phyloP scores from a whole-genome alignment of 1,139 yeast genomes.

The Lodderomyces jiufengensis region DNA sequence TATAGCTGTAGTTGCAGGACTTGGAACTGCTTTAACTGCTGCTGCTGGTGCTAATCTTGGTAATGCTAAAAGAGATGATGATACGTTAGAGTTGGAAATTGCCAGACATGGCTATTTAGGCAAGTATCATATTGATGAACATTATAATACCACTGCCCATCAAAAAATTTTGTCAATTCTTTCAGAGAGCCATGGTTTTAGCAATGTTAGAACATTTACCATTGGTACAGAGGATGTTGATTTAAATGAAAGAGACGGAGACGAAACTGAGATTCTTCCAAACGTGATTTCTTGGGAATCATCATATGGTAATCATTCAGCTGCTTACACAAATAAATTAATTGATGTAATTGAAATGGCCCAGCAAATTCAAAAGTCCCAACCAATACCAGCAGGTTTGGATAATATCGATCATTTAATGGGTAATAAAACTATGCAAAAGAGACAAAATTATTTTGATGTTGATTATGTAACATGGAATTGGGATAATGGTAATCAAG shows the following conservation, averaged over 20 bases:
- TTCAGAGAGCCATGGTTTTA: neutral
- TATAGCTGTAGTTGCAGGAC: neutral
- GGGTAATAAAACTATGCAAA: neutral
- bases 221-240: neutral
- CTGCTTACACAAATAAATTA: neutral
- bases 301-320: neutral
- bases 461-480: conserved; percentile 1
- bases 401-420: neutral
- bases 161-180: neutral
- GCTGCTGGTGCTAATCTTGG: neutral
- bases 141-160: neutral
- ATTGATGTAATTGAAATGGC: neutral
- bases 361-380: neutral
- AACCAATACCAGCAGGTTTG: neutral
- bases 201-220: neutral
- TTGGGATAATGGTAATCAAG: neutral
- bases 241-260: neutral
- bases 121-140: conserved; percentile 1
- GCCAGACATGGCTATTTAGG: conserved; percentile 1
- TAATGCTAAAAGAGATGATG: conserved; percentile 1
- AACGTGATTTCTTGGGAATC: neutral
- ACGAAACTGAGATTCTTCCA: neutral
- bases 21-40: neutral
- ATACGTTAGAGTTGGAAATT: neutral
- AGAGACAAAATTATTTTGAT: neutral